Evolutionary conservation across 2,329 filamentous ascomycete species (phyloP).

Genomic region (Penicillium sp.): DNA sequence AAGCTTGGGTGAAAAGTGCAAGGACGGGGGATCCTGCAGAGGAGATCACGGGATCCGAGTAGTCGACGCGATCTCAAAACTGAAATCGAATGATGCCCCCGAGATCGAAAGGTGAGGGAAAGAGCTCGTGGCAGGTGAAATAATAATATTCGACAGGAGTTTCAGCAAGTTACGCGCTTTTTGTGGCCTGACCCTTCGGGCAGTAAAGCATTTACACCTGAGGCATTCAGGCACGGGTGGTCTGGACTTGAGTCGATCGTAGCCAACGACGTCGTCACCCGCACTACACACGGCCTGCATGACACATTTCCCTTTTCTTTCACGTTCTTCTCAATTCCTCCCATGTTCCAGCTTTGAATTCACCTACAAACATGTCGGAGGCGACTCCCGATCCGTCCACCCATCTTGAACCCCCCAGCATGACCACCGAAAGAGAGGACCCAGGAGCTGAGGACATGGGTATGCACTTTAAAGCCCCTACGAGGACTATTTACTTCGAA

Average conservation of each 20-base stretch:
- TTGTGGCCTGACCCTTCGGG: conserved; percentile 19
- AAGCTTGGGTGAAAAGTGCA: conserved; percentile 23
- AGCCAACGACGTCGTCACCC: conserved; percentile 25
- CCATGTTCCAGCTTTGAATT: conserved; percentile 23
- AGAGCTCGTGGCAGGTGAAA: conserved; percentile 5
- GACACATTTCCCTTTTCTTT: conserved; percentile 14
- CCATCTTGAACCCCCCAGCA: conserved; percentile 51
- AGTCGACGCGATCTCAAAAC: conserved; percentile 4
- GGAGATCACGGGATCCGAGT: conserved; percentile 7
- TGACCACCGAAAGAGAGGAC: conserved; percentile 54
- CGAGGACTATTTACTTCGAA: neutral
- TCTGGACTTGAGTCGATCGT: conserved; percentile 33
- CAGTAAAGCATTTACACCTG: conserved; percentile 13
- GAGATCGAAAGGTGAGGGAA: conserved; percentile 2
- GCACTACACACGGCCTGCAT: conserved; percentile 17
- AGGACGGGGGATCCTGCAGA: conserved; percentile 11
- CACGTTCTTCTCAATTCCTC: conserved; percentile 7
- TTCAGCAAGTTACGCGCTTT: conserved; percentile 20
- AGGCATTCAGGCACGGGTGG: conserved; percentile 27
- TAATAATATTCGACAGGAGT: conserved; percentile 26
- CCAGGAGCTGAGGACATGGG: conserved; percentile 54
- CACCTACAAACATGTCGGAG: conserved; percentile 35
- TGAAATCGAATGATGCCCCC: conserved; percentile 3
- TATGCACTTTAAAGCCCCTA: conserved; percentile 30
- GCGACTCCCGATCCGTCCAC: conserved; percentile 36